These are phyloP conservation scores for Fusarium nisikadoi DNA, from an alignment of 2,329 filamentous ascomycete species.

Conservation along the genomic window DNA sequence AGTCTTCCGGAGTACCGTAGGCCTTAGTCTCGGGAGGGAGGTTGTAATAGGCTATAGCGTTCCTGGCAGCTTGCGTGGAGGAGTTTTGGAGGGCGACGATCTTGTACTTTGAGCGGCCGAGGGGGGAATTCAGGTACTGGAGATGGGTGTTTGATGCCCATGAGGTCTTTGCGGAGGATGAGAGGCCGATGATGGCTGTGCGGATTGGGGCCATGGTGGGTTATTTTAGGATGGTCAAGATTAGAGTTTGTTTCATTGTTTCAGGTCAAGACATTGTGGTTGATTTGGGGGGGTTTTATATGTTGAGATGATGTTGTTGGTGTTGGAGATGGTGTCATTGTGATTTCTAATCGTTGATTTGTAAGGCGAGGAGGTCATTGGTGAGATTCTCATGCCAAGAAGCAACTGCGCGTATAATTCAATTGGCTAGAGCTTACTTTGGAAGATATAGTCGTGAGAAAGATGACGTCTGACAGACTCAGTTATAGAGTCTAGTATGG, in stretches of 20 bases:
- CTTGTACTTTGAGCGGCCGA: constrained; percentile 55
- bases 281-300: not conserved
- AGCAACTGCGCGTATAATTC: not conserved
- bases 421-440: not conserved
- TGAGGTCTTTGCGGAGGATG: constrained; percentile 58
- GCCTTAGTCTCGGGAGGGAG: constrained; percentile 55
- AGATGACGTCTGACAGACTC: not conserved
- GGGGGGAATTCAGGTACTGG: constrained; percentile 65
- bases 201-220: constrained; percentile 60
- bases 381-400: not conserved
- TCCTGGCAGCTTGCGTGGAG: constrained; percentile 55
- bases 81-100: constrained; percentile 66
- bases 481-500: rapidly evolving
- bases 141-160: constrained; percentile 69
- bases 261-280: too few species aligned
- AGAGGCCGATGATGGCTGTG: constrained; percentile 68
- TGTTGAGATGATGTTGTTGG: not conserved
- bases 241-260: not conserved
- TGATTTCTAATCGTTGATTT: constrained; percentile 27
- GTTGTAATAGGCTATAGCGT: constrained; percentile 56
- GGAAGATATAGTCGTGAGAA: not conserved
- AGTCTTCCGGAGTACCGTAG: constrained; percentile 60
- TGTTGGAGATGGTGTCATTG: not conserved
- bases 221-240: rapidly evolving
- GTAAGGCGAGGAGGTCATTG: not conserved